These are phyloP conservation scores for Hyphodiscus hymeniophilus DNA, from an alignment of 495 filamentous ascomycete species.

Conservation along the genomic window DNA sequence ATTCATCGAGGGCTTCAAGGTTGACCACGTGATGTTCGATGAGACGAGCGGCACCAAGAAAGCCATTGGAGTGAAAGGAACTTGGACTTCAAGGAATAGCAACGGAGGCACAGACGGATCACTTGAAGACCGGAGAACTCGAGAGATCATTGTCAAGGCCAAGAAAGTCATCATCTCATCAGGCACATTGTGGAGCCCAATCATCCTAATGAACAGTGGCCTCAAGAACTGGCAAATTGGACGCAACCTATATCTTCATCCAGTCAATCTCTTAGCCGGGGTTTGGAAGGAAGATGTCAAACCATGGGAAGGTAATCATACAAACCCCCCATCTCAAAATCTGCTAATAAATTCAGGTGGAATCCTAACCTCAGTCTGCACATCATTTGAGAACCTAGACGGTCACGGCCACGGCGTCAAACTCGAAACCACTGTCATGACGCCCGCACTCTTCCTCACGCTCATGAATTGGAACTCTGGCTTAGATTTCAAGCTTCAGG, in stretches of 20 bases:
- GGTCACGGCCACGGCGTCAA: constrained; percentile 76
- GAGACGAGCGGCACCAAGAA: constrained; percentile 42
- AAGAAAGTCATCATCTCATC: constrained; percentile 74
- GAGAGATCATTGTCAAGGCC: constrained; percentile 63
- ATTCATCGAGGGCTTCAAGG: constrained; percentile 74
- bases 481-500: constrained; percentile 57
- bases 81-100: constrained; percentile 63
- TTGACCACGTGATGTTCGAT: constrained; percentile 59
- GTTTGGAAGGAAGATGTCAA: constrained; percentile 56
- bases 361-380: constrained; percentile 68
- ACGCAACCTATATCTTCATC: constrained; percentile 76
- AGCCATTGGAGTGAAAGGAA: constrained; percentile 60
- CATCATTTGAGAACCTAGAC: constrained; percentile 76
- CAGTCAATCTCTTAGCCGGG: constrained; percentile 51
- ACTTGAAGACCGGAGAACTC: constrained; percentile 33
- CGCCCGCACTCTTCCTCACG: constrained; percentile 38
- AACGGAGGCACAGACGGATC: constrained; percentile 45
- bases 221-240: constrained; percentile 74
- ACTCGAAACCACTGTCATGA: constrained; percentile 32
- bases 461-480: constrained; percentile 52
- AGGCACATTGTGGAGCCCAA: constrained; percentile 66
- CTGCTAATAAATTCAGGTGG: constrained; percentile 27
- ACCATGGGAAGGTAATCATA: constrained; percentile 63
- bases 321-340: no score
- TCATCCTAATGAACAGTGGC: constrained; percentile 69